Base-by-base conservation (phyloP, 768 basidiomycete genomes). In the Leccinum obscurum region DNA sequence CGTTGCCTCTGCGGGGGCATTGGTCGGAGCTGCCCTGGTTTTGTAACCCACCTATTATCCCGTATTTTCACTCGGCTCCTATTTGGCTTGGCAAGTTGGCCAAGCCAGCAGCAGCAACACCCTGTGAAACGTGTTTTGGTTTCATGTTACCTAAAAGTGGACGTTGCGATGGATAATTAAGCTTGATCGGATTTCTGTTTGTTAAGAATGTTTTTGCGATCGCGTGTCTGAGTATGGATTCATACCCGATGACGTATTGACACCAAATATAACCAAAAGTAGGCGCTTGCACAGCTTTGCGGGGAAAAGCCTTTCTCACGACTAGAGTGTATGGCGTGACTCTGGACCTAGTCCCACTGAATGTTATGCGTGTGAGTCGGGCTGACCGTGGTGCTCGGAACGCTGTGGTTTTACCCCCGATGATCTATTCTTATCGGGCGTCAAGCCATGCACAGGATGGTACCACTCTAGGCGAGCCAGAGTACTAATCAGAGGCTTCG, bases 21-120 rank as follows among this genome's bases (percentile, higher is more conserved):
- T 73, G 52, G 48, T 68, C 3, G 72, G 72, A 22, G 70, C 72
- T 4, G 68, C 62, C 5, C 34, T 73, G 3, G 55, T 70, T 13
- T 20, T 75, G 55, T 73, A 56, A 63, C 52, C 46, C 52, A n/a
- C 22, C 4, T 26, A 6, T 6, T 9, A 20, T 15, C 3, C 10
- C 10, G n/a, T 15, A 50, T 20, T 17, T 14, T 7, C 20, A 24
- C 13, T 24, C 46, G 10, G 24, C 3, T 48, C 22, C 20, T 48
- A 39, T 10, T 44, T 17, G 15, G 8, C 44, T 64, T 64, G 50
- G 58, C 50, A 28, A 34, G 11, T 17, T 20, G 10, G 22, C 50
- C 50, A 51, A 51, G 50, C 26, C 26, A 17, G 28, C 14, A 26
- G 15, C 4, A 17, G 15, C 9, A 15, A 50, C 3, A 14, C n/a